These are phyloP conservation scores for Brassica carinata DNA, from an alignment of 345 rosid species.

Conservation along the genomic window DNA sequence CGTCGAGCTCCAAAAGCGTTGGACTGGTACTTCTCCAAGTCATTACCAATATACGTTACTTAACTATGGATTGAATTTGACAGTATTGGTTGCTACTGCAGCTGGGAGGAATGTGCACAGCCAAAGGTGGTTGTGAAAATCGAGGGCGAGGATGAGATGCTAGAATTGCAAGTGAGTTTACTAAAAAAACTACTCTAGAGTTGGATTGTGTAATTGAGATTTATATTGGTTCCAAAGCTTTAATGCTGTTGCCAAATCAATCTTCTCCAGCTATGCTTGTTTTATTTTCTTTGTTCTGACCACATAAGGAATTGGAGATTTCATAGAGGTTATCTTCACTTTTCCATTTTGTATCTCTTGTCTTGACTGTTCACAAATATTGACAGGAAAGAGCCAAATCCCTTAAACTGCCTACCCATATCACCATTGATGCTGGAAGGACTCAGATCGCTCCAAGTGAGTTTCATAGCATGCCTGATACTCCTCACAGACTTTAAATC, in stretches of 20 bases:
- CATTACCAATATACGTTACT: not conserved
- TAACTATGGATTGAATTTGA: not conserved
- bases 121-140: slow-evolving; percentile 97
- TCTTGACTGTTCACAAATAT: slow-evolving; percentile 12
- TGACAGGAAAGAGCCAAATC: slow-evolving; percentile 86
- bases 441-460: slow-evolving; percentile 98
- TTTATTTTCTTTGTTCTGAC: slow-evolving; percentile 12
- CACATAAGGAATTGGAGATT: slow-evolving; percentile 9
- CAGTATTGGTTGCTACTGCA: slow-evolving; percentile 37
- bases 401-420: slow-evolving; percentile 90
- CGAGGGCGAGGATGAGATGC: slow-evolving; percentile 88
- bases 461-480: slow-evolving; percentile 45
- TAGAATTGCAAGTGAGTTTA: slow-evolving; percentile 80
- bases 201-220: not conserved
- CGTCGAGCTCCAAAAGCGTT: slow-evolving; percentile 84
- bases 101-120: slow-evolving; percentile 96
- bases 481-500: not conserved
- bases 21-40: slow-evolving; percentile 50
- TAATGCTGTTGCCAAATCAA: slow-evolving; percentile 25
- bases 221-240: slow-evolving; percentile 14
- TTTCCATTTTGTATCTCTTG: not conserved
- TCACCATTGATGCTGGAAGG: slow-evolving; percentile 97
- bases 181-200: slow-evolving; percentile 15
- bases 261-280: too few relatives aligned
- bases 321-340: not conserved